Conservation (phyloP, 1,284 basidiomycete genomes). For the Waitea zeae region DNA sequence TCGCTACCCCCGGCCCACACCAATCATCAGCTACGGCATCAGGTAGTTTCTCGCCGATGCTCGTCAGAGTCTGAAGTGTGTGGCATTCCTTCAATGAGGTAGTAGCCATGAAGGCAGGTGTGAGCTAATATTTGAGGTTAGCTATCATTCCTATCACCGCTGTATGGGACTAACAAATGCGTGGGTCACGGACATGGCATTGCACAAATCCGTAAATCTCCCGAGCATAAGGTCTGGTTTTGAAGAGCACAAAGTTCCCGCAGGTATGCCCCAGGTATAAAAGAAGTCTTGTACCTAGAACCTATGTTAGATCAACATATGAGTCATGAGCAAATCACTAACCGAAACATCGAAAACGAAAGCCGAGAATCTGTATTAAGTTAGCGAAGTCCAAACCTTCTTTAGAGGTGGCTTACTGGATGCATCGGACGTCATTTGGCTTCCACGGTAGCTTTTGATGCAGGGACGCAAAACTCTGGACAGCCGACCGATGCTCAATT, state of each 20-base stretch:
- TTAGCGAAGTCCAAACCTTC: too few relatives aligned
- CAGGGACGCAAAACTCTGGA: not conserved
- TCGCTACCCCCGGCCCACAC: conserved; percentile 12
- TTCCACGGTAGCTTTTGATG: not conserved
- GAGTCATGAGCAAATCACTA: too few relatives aligned
- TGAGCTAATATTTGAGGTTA: conserved; percentile 8
- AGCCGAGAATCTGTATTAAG: not conserved
- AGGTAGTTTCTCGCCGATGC: conserved; percentile 18
- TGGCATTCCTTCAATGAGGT: conserved; percentile 12
- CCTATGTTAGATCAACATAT: too few relatives aligned
- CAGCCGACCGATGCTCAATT: not conserved
- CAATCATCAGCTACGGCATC: conserved; percentile 17
- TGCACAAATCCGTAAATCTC: not conserved
- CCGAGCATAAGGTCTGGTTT: not conserved
- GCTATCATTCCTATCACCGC: not conserved
- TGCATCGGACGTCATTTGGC: not conserved
- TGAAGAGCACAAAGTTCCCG: not conserved
- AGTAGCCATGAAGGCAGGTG: conserved; percentile 18
- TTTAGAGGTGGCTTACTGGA: not conserved
- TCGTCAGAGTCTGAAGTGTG: conserved; percentile 15
- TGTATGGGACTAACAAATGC: not conserved
- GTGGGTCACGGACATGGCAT: not conserved
- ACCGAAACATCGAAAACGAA: not conserved
- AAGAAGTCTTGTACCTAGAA: not conserved
- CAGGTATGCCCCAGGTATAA: not conserved